These are phyloP conservation scores for Zymoseptoria brevis DNA, from an alignment of 2,329 filamentous ascomycete genomes.

Conservation along the genomic window DNA sequence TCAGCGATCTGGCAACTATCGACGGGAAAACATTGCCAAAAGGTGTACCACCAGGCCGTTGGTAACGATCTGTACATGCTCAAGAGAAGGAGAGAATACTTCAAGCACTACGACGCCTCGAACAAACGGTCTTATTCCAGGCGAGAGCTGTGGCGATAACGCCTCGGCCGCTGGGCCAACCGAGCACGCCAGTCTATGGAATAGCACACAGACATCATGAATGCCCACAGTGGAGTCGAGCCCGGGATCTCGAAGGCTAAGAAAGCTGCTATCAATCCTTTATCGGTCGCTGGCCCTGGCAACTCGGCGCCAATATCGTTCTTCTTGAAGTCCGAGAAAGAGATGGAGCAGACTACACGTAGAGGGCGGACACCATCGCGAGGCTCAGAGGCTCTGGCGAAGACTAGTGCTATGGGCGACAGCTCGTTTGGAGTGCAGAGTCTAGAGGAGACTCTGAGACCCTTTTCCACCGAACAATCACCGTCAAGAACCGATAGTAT, in stretches of 20 bases:
- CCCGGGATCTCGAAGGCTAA: conserved; percentile 10
- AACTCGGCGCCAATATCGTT: conserved; percentile 47
- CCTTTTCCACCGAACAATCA: conserved; percentile 28
- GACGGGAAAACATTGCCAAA: background rate
- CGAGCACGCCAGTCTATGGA: background rate
- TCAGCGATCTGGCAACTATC: background rate
- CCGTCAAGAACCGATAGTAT: conserved; percentile 21
- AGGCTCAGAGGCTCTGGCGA: conserved; percentile 11
- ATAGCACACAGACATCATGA: background rate
- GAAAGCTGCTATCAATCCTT: conserved; percentile 9
- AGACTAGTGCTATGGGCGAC: conserved; percentile 29
- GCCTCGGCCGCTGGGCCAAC: background rate
- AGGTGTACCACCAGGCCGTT: background rate
- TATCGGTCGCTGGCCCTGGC: conserved; percentile 18
- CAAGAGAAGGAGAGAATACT: background rate
- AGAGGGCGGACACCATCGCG: conserved; percentile 21
- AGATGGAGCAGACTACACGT: conserved; percentile 32
- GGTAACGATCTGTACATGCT: background rate
- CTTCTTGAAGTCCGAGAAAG: conserved; percentile 50
- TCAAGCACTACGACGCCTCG: background rate
- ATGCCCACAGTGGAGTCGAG: background rate
- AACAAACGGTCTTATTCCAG: background rate
- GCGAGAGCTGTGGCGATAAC: background rate
- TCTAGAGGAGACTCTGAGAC: conserved; percentile 45
- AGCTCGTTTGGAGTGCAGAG: conserved; percentile 52